Conservation (phyloP, 2,329 filamentous ascomycete species). For the Epichloe amarillans region DNA sequence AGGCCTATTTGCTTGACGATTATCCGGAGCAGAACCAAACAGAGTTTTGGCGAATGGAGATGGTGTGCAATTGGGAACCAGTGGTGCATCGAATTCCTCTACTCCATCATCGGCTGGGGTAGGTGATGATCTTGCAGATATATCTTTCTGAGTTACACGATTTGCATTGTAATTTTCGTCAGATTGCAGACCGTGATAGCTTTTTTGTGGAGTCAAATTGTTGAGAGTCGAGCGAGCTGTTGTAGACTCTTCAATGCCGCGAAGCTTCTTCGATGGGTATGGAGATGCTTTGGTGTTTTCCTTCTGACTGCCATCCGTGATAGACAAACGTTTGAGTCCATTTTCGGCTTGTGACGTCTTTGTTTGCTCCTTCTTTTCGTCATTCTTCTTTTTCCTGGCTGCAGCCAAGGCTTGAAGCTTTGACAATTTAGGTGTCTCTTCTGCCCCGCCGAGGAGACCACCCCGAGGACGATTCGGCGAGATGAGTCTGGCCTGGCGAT, state of each 20-base stretch:
- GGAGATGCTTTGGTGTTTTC: slow-evolving; percentile 13
- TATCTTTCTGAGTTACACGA: neutral
- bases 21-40: slow-evolving; percentile 28
- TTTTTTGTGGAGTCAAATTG: neutral
- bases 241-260: neutral
- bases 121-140: neutral
- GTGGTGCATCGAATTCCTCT: neutral
- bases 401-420: slow-evolving; percentile 86
- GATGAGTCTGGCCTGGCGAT: slow-evolving; percentile 53
- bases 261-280: slow-evolving; percentile 13
- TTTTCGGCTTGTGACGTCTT: slow-evolving; percentile 14
- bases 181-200: neutral
- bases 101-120: neutral
- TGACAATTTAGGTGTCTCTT: slow-evolving; percentile 56
- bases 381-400: slow-evolving; percentile 70
- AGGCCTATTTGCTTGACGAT: slow-evolving; percentile 15
- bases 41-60: slow-evolving; percentile 45
- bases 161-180: neutral
- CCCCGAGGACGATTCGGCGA: slow-evolving; percentile 40
- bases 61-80: slow-evolving; percentile 20
- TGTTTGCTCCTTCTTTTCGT: slow-evolving; percentile 36
- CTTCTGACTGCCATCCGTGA: slow-evolving; percentile 16
- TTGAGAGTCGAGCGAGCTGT: neutral
- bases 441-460: slow-evolving; percentile 66
- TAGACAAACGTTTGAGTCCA: slow-evolving; percentile 19